Evolutionary conservation across 2,329 filamentous ascomycete genomes (phyloP).

Genomic region (Westerdykella ornata): DNA sequence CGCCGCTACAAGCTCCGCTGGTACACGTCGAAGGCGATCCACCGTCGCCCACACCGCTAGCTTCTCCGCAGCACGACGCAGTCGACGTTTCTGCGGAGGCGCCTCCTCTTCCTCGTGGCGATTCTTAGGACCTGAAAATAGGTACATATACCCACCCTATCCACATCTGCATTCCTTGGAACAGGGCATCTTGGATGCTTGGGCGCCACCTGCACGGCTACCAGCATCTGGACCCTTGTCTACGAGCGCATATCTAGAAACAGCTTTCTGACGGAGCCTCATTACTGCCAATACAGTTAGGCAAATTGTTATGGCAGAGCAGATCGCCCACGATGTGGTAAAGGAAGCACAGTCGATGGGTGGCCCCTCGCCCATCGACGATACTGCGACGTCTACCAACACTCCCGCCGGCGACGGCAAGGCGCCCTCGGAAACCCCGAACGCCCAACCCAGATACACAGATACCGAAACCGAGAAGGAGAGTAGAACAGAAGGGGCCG

Average conservation of each 20-base stretch:
- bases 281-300: slow-evolving; percentile 38
- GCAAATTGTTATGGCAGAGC: slow-evolving; percentile 66
- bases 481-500: slow-evolving; percentile 16
- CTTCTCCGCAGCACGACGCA: slow-evolving; percentile 19
- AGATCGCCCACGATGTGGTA: slow-evolving; percentile 65
- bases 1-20: neutral
- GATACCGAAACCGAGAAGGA: slow-evolving; percentile 28
- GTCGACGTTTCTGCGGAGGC: slow-evolving; percentile 38
- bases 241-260: slow-evolving; percentile 16
- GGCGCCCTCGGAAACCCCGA: slow-evolving; percentile 34
- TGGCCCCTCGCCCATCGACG: slow-evolving; percentile 58
- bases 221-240: slow-evolving; percentile 7
- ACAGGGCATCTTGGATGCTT: slow-evolving; percentile 16
- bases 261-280: slow-evolving; percentile 29
- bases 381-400: slow-evolving; percentile 55
- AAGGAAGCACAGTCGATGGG: slow-evolving; percentile 62
- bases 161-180: slow-evolving; percentile 15
- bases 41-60: slow-evolving; percentile 28
- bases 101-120: slow-evolving; percentile 36
- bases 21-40: slow-evolving; percentile 20
- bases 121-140: slow-evolving; percentile 35
- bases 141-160: slow-evolving; percentile 33
- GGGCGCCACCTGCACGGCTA: slow-evolving; percentile 9
- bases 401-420: slow-evolving; percentile 48
- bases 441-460: slow-evolving; percentile 20